Conservation (phyloP, 2,329 filamentous ascomycete species). For the Nigrospora osmanthi region DNA sequence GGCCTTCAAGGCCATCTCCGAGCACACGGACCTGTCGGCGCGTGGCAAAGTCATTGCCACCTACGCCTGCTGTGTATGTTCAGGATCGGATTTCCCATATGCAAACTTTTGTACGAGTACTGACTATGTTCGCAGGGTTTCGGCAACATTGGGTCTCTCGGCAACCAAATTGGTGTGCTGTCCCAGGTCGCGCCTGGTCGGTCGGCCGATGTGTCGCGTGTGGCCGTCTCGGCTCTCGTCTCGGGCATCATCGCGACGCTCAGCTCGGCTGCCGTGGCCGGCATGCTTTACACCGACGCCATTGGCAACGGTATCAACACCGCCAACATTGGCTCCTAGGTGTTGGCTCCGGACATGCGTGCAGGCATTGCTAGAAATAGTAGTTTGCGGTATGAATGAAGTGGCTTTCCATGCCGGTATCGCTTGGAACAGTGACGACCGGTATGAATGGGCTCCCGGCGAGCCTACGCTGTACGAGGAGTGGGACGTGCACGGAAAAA, state of each 20-base stretch:
- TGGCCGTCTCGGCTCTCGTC: constrained; percentile 70
- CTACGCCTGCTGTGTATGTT: constrained; percentile 65
- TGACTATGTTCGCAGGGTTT: constrained; percentile 40
- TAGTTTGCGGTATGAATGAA: no score
- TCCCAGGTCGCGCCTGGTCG: constrained; percentile 71
- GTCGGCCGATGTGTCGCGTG: constrained; percentile 64
- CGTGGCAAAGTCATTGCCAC: constrained; percentile 77
- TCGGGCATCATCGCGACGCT: constrained; percentile 74
- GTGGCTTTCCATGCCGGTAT: no score
- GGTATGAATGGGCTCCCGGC: no score
- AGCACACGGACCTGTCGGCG: constrained; percentile 48
- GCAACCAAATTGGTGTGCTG: constrained; percentile 84
- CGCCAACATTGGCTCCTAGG: no score
- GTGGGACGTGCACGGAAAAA: no score
- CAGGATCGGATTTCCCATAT: constrained; percentile 22
- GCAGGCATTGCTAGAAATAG: no score
- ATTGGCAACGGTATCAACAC: background rate
- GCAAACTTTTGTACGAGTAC: background rate
- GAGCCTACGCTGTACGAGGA: no score
- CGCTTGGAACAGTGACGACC: no score
- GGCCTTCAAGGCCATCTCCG: constrained; percentile 55
- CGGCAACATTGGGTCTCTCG: constrained; percentile 80
- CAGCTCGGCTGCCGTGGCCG: constrained; percentile 70
- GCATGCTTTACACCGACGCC: constrained; percentile 57
- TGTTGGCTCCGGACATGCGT: no score